Evolutionary conservation across 805 yeast species (phyloP), one percentile per base, ranked within the genome.

Genomic region (Priceomyces fermenticarens): DNA sequence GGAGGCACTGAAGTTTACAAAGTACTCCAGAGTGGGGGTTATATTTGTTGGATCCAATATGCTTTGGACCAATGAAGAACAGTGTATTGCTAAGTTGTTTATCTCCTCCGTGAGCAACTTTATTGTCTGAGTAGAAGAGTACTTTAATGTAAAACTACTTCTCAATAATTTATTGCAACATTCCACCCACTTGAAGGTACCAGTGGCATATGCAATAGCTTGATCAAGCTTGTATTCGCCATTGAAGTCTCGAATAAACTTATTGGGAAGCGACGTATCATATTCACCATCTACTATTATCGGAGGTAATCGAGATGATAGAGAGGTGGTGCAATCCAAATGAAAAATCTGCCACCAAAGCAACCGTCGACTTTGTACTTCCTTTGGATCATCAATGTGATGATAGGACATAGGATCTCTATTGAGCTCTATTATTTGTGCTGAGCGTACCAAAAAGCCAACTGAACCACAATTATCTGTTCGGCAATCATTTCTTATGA

Each of bases 341-440:
- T 39, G 40, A 36, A 33, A 45, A 12, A 47, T 42, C 30, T 39
- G 42, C 51, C 48, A 47, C 48, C 51, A 45, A 16, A 47, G 42
- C 15, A 47, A 20, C 26, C 51, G 30, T 35, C 44, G 12, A 6
- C n/a, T n/a, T 33, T 42, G 46, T 5, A 39, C 23, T 11, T 41
- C 42, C 3, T 25, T 23, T 12, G 32, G 40, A 15, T 44, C 39
- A 10, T 15, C 17, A 11, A 44, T 31, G 3, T 38, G 28, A 30
- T 46, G 48, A 27, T 36, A 44, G 3, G 16, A 34, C 11, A 38
- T 11, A 8, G 50, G 48, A 31, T 46, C 50, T n/a, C 50, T 33
- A 32, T 46, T 29, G 13, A 46, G 42, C 25, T 46, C 50, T 8
- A 38, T 25, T 15, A 46, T 13, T 31, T 46, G 50, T 7, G 46